phyloP scores from a whole-genome alignment of 164 flowering plant genomes.

The Magnolia sinica region DNA sequence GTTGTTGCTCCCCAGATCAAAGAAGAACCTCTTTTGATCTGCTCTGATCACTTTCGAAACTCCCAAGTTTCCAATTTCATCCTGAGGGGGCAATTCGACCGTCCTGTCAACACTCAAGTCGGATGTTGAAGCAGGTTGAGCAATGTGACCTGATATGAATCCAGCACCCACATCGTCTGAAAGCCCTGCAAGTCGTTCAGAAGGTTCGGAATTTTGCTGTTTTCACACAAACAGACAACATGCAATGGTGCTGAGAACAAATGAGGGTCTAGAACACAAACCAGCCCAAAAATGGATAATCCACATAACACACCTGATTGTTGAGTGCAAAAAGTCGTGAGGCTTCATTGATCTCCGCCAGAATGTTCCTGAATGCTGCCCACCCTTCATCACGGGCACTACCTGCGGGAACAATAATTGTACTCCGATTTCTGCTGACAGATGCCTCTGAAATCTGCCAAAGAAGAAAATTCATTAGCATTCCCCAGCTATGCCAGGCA shows the following conservation, averaged over 20 bases:
- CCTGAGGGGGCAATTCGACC: conserved; percentile 65
- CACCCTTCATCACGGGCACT: conserved; percentile 89
- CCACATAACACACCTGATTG: conserved; percentile 50
- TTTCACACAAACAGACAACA: conserved; percentile 9
- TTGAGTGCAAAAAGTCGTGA: conserved; percentile 64
- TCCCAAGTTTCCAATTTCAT: conserved; percentile 63
- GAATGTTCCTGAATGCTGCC: conserved; percentile 91
- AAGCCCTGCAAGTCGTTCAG: conserved; percentile 78
- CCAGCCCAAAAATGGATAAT: background rate
- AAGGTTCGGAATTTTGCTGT: conserved; percentile 73
- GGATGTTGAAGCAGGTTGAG: conserved; percentile 54
- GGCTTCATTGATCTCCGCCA: conserved; percentile 93
- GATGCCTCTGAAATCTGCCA: conserved; percentile 93
- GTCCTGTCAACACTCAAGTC: conserved; percentile 70
- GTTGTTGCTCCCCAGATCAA: conserved; percentile 95
- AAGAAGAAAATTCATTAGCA: background rate
- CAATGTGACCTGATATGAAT: conserved; percentile 79
- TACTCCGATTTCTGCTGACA: conserved; percentile 93
- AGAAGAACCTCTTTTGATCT: conserved; percentile 96
- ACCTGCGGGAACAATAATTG: conserved; percentile 97
- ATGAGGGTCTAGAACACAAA: conserved; percentile 9
- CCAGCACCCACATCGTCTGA: conserved; percentile 99
- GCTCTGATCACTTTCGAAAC: conserved; percentile 86
- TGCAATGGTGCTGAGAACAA: background rate
- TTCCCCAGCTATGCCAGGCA: background rate